Base-by-base conservation (phyloP, 2,329 filamentous ascomycete species). In the Neopestalotiopsis clavispora region DNA sequence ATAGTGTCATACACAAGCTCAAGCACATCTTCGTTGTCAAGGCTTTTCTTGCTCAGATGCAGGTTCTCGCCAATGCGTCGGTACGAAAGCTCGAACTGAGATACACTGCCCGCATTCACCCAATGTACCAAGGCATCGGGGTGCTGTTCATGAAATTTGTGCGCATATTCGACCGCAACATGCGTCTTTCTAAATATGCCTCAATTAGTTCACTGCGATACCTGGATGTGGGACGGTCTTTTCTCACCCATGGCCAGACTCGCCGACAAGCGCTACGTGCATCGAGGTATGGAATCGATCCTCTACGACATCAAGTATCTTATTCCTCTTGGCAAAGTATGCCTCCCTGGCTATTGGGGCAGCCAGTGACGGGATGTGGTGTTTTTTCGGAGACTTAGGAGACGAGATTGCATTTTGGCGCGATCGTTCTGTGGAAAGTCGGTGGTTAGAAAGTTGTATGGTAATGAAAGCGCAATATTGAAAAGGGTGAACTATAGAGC, bases 21-120 rank as follows among this genome's bases (percentile, higher is more conserved):
- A 23, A 66, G 34, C 4, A 60, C 49, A 13, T 59, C 34, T 20
- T 30, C 20, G 17, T 59, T 28, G 10, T 42, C 34, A 4, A 52
- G 17, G 17, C n/a, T 28, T 6, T 59, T 59, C 52, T 58, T 59
- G 52, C 13, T 58, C n/a, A 66, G 52, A 20, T 59, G 49, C 10
- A 66, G n/a, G n/a, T 32, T 60, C 14, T 58, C 56, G 32, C 42
- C 65, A 28, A 66, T 66, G 1, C 30, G 30, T 10, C 5, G 32
- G 38, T 59, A 66, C 7, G 49, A 60, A 38, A 58, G 23, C 57
- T 30, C 52, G 32, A 66, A 66, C 4, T 66, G n/a, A 1, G 38
- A 12, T 23, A 38, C 34, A 6, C 49, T 58, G 17, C 20, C 20
- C 4, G 28, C 49, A 14, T 66, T 66, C 5, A 66, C 52, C 65